Percentiles rank a stretch among this genome's conserved stretches.
These are phyloP conservation scores for Plasmodium gonderi DNA, from an alignment of 169 alveolate species.

Conservation along the genomic window DNA sequence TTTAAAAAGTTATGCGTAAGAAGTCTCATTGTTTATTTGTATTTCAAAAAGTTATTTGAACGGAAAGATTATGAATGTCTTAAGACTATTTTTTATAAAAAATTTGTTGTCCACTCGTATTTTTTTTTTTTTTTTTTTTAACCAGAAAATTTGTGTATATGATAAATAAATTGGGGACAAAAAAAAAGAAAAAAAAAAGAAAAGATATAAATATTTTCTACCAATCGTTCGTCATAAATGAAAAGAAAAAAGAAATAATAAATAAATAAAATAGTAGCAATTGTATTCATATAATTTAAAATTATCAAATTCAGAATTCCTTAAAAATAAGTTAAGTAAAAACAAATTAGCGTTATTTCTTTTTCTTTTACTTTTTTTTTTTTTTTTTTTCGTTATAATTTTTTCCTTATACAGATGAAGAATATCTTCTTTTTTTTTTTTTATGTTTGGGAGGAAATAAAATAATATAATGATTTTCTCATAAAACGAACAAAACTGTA, in stretches of 20 bases:
- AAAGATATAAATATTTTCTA: neutral
- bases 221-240: neutral
- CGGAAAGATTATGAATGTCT: neutral
- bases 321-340: neutral
- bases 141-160: neutral
- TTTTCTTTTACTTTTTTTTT: neutral
- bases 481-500: neutral
- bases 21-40: slow-evolving; percentile 77
- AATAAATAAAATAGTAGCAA: neutral
- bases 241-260: neutral
- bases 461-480: neutral
- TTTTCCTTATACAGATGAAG: neutral
- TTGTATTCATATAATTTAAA: neutral
- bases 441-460: neutral
- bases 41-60: slow-evolving; percentile 4
- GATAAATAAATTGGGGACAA: neutral
- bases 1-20: slow-evolving; percentile 84
- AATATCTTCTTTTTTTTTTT: neutral
- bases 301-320: neutral
- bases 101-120: neutral
- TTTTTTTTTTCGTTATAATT: neutral
- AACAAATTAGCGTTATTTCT: neutral
- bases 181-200: neutral
- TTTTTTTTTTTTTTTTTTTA: neutral
- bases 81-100: neutral